Base-by-base conservation (phyloP, 495 filamentous ascomycete genomes). In the Schizothecium vesticola region DNA sequence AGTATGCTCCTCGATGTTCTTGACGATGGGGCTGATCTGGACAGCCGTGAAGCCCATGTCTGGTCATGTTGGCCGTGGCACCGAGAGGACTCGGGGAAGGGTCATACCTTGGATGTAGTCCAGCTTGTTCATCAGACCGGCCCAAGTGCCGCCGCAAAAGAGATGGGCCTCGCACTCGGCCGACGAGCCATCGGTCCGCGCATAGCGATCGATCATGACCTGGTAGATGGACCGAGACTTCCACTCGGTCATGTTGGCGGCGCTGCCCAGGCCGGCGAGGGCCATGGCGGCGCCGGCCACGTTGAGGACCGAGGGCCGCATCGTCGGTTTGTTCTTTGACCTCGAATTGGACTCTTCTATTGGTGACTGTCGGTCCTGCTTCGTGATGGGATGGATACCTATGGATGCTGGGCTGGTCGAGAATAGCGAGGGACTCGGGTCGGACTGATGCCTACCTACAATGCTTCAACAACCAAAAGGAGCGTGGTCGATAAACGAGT, bases 61-160 rank as follows among this genome's bases (percentile, higher is more conserved):
- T 92, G 85, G 67, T 87, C 25, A 63, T 60, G 60, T 60, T 67
- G 63, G 71, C 61, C 22, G 59, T 12, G 61, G 25, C 26, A 26
- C 16, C 19, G n/a, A 13, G 7, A 31, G 22, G 26, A 0, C 28
- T 31, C 4, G 60, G 5, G 16, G 13, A 29, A 57, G 33, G 51
- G 63, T 2, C 71, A 58, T 66, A 76, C 74, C 72, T 56, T 75
- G 71, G 33, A 78, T 78, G 67, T 78, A 78, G 60, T 78, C 76
- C 25, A 78, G 71, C 19, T 76, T 72, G 67, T 78, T 76, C 58
- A 61, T 65, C 21, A 78, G 71, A 16, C 76, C 76, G 31, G 69
- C 73, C 83, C 87, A 94, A n/a, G 87, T 88, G 33, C 92, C 92
- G 59, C 90, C 91, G 70, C 91, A 95, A 75, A 92, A 93, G 51